Evolutionary conservation across 1,284 basidiomycete genomes (phyloP).

Genomic region (Psilocybe mexicana): DNA sequence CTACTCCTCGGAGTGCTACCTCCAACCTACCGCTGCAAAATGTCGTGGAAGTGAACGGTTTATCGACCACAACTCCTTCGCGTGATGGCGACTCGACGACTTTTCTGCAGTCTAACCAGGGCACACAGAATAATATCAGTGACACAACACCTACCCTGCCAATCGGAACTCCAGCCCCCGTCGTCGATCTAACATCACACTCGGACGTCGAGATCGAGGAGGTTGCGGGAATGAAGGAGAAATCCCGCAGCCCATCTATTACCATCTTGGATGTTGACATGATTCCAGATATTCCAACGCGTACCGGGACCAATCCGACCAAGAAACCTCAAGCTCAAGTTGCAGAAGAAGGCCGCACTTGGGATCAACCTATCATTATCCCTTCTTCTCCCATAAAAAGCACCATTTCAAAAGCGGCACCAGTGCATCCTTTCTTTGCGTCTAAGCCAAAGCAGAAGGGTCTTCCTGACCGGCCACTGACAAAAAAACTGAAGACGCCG

Average conservation of each 20-base stretch:
- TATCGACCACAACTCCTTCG: background rate
- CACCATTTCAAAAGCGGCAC: slow-evolving; percentile 21
- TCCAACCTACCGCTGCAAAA: background rate
- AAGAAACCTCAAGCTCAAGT: background rate
- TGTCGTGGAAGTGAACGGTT: background rate
- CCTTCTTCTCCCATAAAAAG: slow-evolving; percentile 42
- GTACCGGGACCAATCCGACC: background rate
- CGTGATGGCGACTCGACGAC: background rate
- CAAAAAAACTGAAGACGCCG: slow-evolving; percentile 12
- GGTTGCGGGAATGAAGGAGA: background rate
- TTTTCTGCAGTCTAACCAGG: background rate
- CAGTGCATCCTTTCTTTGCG: slow-evolving; percentile 34
- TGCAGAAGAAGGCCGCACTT: slow-evolving; percentile 29
- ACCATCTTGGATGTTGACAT: slow-evolving; percentile 13
- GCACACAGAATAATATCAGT: background rate
- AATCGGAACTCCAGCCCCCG: background rate
- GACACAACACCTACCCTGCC: background rate
- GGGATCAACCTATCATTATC: slow-evolving; percentile 45
- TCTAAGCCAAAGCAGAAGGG: slow-evolving; percentile 17
- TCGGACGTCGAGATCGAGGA: background rate
- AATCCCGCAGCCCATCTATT: slow-evolving; percentile 20
- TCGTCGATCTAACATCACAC: slow-evolving; percentile 4
- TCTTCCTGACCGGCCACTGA: background rate
- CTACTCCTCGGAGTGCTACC: background rate
- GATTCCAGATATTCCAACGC: background rate